Evolutionary conservation across 768 basidiomycete species (phyloP), one percentile per base, ranked within the genome.

Genomic region (Boletus coccyginus): DNA sequence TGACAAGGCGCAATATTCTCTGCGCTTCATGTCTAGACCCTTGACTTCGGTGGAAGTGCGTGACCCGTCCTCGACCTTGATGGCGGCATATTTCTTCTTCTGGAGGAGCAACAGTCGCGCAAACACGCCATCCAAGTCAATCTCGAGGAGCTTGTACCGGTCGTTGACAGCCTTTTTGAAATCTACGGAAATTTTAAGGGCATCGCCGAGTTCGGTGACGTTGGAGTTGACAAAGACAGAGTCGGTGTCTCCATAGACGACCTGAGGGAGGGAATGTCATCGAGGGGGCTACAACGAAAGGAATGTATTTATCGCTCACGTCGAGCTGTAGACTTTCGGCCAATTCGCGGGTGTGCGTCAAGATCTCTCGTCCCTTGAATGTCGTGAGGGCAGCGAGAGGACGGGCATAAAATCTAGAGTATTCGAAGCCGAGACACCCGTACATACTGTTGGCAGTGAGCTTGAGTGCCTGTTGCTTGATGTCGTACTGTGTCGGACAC

Each of bases 381-480:
- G 97, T 99, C 21, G 95, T 98, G 46, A 99, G 81, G 43, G 97
- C 94, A 16, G 97, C 97, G n/a, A 99, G 84, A 0, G 95, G 94
- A 42, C 92, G 83, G 21, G 97, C 97, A 62, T 94, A 98, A 78
- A 98, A 98, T 48, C 97, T 79, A 11, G 97, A 98, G 63, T 94
- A 90, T 67, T 95, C 94, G 69, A 98, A 98, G 46, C 97, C 97
- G 21, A 99, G 86, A 78, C 97, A 99, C 17, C 97, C 97, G 72
- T 99, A 99, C 97, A 98, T 99, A 79, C 92, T 95, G 76, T 99
- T 98, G 47, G 97, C 97, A 5, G 97, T 99, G 35, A 98, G 85
- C 75, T 98, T 98, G 48, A 98, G 78, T 1, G 97, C 97, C 72
- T 92, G 87, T 64, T 99, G 97, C 68, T 94, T 94, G 75, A 98